These are phyloP conservation scores for Ophiocytium majus DNA, from an alignment of 352 stramenopile genomes.

Conservation along the genomic window DNA sequence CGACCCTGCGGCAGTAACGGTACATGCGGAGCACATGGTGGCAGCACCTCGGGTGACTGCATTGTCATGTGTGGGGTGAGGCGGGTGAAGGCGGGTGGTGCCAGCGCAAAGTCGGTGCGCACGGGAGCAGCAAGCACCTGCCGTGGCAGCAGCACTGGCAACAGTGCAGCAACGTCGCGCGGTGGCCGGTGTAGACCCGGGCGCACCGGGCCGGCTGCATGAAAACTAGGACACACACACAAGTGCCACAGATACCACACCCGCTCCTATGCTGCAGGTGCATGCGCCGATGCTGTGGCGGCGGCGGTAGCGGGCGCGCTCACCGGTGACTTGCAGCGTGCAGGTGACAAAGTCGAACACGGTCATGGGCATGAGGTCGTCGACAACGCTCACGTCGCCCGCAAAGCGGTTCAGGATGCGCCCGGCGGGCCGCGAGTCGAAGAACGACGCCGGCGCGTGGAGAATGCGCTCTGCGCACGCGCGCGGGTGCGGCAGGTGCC, in stretches of 20 bases:
- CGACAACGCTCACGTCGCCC: conserved; percentile 79
- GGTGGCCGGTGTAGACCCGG: no score
- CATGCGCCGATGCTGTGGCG: background rate
- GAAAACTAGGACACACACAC: background rate
- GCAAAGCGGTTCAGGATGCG: conserved; percentile 86
- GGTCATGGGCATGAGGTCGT: conserved; percentile 73
- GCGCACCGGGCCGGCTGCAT: no score
- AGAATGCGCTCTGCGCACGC: conserved; percentile 25
- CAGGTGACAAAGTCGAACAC: conserved; percentile 66
- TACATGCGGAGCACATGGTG: background rate
- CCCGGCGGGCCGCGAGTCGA: conserved; percentile 42
- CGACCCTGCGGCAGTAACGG: background rate
- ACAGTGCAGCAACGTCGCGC: no score
- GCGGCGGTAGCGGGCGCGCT: background rate
- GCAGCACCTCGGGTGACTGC: background rate
- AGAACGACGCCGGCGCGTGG: conserved; percentile 41
- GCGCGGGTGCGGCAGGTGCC: no score
- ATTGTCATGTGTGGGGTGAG: no score
- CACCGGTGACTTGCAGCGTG: conserved; percentile 63
- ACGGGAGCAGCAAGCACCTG: background rate
- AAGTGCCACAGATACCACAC: background rate
- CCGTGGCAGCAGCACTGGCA: background rate
- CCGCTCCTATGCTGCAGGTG: no score
- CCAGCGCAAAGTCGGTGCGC: no score
- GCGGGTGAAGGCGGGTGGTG: no score